These are phyloP conservation scores for Saccharomyces hybrid DNA, from an alignment of 1,139 yeast genomes.

Conservation along the genomic window DNA sequence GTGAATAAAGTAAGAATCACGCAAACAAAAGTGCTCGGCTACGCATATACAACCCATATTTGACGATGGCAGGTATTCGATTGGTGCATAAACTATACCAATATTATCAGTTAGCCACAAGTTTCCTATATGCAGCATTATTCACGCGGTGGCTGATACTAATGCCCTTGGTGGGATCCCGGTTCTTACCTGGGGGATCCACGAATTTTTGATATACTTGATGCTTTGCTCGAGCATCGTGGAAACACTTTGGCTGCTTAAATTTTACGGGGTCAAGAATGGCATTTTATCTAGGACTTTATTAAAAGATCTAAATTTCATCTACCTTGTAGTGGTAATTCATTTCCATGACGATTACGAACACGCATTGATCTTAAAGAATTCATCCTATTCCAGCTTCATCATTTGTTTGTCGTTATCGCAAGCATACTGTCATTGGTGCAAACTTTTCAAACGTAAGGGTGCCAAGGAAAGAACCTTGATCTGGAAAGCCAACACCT, in stretches of 20 bases:
- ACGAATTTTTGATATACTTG: constrained; percentile 46
- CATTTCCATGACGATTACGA: constrained; percentile 43
- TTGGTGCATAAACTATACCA: constrained; percentile 21
- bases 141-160: constrained; percentile 44
- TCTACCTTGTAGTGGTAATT: constrained; percentile 41
- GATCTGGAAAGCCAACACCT: constrained; percentile 38
- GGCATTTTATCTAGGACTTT: constrained; percentile 16
- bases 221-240: constrained; percentile 15
- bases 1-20: background rate
- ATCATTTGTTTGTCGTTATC: constrained; percentile 24
- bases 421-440: constrained; percentile 25
- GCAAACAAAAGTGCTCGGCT: background rate
- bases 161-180: constrained; percentile 54
- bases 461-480: constrained; percentile 35
- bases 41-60: background rate
- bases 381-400: constrained; percentile 30
- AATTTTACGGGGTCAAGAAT: constrained; percentile 21
- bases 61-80: background rate
- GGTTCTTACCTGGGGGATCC: constrained; percentile 52
- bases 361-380: constrained; percentile 29
- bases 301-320: constrained; percentile 38
- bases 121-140: constrained; percentile 48
- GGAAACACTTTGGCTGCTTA: constrained; percentile 24
- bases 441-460: constrained; percentile 32
- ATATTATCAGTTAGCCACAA: constrained; percentile 29